Percentiles rank a stretch among this genome's conserved stretches.
phyloP scores from a whole-genome alignment of 176 grass and related monocot species.

The Coix lacrymajobi region DNA sequence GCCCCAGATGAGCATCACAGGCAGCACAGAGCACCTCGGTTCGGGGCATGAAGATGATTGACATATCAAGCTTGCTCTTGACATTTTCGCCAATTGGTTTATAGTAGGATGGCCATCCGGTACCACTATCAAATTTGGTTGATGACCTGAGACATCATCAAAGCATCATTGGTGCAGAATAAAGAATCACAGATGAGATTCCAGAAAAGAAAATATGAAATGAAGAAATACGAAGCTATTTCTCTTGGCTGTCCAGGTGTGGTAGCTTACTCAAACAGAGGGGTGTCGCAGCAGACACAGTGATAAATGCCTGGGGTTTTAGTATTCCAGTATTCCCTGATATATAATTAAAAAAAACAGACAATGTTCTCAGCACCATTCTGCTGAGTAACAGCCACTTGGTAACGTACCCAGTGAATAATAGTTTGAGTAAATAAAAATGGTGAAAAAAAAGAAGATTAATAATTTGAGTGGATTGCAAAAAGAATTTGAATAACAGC shows the following conservation, averaged over 20 bases:
- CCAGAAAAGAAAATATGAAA: not conserved
- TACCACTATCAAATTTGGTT: constrained; percentile 85
- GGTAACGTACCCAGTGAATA: not conserved
- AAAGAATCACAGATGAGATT: not conserved
- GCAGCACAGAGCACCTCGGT: constrained; percentile 64
- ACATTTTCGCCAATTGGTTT: constrained; percentile 66
- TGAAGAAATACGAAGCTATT: not conserved
- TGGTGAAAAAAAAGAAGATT: not conserved
- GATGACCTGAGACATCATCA: constrained; percentile 48
- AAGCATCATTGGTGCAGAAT: not conserved
- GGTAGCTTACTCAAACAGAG: constrained; percentile 70
- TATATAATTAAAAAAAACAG: constrained; percentile 7
- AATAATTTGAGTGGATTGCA: not conserved
- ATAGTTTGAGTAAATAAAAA: not conserved
- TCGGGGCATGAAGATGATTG: constrained; percentile 6
- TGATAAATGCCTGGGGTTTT: constrained; percentile 59
- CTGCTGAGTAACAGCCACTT: no score
- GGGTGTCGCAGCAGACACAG: constrained; percentile 73
- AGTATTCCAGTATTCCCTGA: constrained; percentile 38
- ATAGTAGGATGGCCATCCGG: constrained; percentile 87
- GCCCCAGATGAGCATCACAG: constrained; percentile 78
- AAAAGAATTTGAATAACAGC: not conserved
- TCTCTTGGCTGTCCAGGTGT: not conserved
- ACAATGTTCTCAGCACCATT: not conserved
- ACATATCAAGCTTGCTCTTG: constrained; percentile 67